A percentile compares a stretch with the other conserved stretches of the same genome.
Evolutionary conservation across 164 flowering plant species (phyloP).

Genomic region (Dillenia turbinata): DNA sequence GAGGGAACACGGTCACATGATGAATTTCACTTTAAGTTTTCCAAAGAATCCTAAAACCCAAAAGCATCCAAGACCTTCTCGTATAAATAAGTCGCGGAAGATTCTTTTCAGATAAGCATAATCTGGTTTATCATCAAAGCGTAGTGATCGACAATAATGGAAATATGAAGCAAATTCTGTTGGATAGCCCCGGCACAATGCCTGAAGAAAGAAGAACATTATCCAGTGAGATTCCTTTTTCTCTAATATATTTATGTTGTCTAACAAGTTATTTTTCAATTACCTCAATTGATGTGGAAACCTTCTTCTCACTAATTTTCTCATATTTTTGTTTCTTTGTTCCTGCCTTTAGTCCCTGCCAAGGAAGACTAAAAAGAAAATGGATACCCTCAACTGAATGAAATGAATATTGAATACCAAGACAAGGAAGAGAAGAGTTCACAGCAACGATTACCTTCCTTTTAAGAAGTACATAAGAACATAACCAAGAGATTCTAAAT

Average conservation of each 20-base stretch:
- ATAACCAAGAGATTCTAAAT: constrained; percentile 91
- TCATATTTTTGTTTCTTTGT: constrained; percentile 92
- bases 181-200: constrained; percentile 28
- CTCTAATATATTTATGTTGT: too few relatives aligned
- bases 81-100: constrained; percentile 29
- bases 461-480: constrained; percentile 88
- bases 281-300: constrained; percentile 95
- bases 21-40: background rate
- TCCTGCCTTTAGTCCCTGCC: constrained; percentile 98
- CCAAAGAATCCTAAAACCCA: background rate
- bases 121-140: constrained; percentile 88
- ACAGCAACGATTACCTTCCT: constrained; percentile 58
- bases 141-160: constrained; percentile 28
- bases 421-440: constrained; percentile 33
- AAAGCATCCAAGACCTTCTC: constrained; percentile 16
- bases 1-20: too few relatives aligned
- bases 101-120: constrained; percentile 60
- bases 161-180: constrained; percentile 30
- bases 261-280: background rate
- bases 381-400: background rate
- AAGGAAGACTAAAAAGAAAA: constrained; percentile 62
- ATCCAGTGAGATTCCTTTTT: background rate
- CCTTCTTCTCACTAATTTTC: constrained; percentile 88
- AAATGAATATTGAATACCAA: constrained; percentile 10
- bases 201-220: constrained; percentile 9